Conservation (phyloP, 2,329 filamentous ascomycete genomes). For the Exophiala bonariae region DNA sequence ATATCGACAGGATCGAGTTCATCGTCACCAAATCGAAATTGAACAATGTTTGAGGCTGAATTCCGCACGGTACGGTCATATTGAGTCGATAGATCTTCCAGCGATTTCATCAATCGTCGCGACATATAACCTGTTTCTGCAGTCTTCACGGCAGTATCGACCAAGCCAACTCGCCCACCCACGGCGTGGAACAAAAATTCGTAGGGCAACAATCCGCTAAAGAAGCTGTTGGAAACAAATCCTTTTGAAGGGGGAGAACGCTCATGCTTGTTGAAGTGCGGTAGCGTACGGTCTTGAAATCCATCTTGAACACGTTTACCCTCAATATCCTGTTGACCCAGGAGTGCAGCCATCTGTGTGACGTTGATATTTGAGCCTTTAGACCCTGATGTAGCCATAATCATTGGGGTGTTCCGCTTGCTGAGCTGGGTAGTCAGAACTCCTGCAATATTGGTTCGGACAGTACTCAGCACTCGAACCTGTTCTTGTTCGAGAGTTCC, state of each 20-base stretch:
- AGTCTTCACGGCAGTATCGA: constrained; percentile 83
- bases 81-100: constrained; percentile 89
- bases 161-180: constrained; percentile 94
- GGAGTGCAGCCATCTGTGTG: constrained; percentile 95
- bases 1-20: constrained; percentile 95
- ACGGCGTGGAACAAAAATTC: constrained; percentile 99
- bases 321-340: constrained; percentile 97
- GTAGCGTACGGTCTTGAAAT: constrained; percentile 91
- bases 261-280: constrained; percentile 92
- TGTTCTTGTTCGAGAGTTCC: constrained; percentile 66
- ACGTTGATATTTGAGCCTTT: constrained; percentile 98
- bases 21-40: constrained; percentile 97
- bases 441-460: constrained; percentile 86
- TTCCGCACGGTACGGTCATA: constrained; percentile 96
- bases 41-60: constrained; percentile 82
- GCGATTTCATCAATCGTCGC: constrained; percentile 92
- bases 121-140: constrained; percentile 99
- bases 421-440: constrained; percentile 89
- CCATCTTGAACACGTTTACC: constrained; percentile 90
- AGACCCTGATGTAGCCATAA: constrained; percentile 97
- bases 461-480: constrained; percentile 93
- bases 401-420: constrained; percentile 85
- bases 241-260: constrained; percentile 93
- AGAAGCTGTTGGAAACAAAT: constrained; percentile 97
- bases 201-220: constrained; percentile 81